phyloP scores from a whole-genome alignment of 1,284 basidiomycete genomes.

The Naganishia liquefaciens region DNA sequence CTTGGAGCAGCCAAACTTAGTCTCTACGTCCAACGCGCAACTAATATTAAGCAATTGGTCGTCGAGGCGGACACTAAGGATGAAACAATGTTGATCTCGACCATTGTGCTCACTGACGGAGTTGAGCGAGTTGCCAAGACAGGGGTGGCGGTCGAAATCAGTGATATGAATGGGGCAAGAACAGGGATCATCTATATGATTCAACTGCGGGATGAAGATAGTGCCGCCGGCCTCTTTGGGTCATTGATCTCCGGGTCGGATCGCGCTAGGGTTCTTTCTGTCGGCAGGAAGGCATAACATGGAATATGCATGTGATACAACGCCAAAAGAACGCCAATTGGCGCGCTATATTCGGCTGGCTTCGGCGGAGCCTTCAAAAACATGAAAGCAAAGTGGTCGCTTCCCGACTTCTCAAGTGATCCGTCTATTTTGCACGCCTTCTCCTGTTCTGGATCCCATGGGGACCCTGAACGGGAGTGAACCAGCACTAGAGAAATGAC shows the following conservation, averaged over 20 bases:
- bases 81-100: constrained; percentile 81
- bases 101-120: constrained; percentile 91
- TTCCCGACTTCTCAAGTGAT: background rate
- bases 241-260: constrained; percentile 72
- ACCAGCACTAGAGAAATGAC: constrained; percentile 9
- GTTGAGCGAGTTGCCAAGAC: constrained; percentile 98
- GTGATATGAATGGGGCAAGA: constrained; percentile 73
- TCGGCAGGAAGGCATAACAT: constrained; percentile 8
- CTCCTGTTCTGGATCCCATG: constrained; percentile 19
- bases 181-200: constrained; percentile 99
- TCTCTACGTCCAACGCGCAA: constrained; percentile 74
- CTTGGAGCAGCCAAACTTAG: constrained; percentile 85
- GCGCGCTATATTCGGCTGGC: background rate
- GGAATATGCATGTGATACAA: background rate
- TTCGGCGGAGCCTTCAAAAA: background rate
- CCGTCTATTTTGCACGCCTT: constrained; percentile 19
- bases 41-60: constrained; percentile 91
- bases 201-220: constrained; percentile 83
- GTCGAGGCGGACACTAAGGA: constrained; percentile 80
- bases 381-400: background rate
- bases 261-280: constrained; percentile 16
- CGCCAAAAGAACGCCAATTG: background rate
- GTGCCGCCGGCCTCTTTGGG: constrained; percentile 81
- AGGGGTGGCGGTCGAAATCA: constrained; percentile 93
- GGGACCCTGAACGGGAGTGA: constrained; percentile 17